Evolutionary conservation across 2,329 filamentous ascomycete species (phyloP), one percentile per base, ranked within the genome.

Genomic region (Parastagonospora nodorum): DNA sequence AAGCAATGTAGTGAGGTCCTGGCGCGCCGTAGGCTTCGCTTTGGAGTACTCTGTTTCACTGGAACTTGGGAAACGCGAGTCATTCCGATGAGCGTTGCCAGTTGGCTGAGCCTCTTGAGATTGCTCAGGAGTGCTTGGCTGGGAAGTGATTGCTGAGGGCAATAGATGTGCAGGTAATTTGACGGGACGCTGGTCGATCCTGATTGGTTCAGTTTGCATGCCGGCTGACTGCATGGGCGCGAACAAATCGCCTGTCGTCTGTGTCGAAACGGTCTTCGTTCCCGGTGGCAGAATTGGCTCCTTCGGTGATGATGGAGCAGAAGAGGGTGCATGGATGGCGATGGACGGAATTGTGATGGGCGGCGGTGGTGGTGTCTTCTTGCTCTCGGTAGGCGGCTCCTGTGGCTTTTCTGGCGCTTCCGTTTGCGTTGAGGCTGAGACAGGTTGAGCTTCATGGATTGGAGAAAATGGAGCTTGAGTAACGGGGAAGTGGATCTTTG

Each of bases 181-280:
- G 53, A 88, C 84, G 38, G 90, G 77, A 53, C 92, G 84, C 75
- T 85, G 84, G 67, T 96, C 92, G 5, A 95, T 84, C 48, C 90
- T 84, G 50, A 97, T 97, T 51, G 90, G 89, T 61, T 97, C 92
- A 0, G 94, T 99, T 77, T 99, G 94, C 50, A 92, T 82, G 2
- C 83, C 85, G 39, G 75, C 80, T 48, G 81, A 87, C 35, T 76
- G 77, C 59, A 79, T 78, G 14, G 77, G 71, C 24, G 73, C 69
- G 8, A 78, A 63, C 31, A 78, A 65, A 9, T 80, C 72, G 42
- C 85, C 77, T 32, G 81, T 81, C 24, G 92, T 91, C 74, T 99
- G 94, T 64, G 88, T 93, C 14, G 86, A 87, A 57, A 88, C 86
- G 73, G 91, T 91, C 71, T 92, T 97, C 6, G 85, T 88, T 55